Base-by-base conservation (phyloP, 495 filamentous ascomycete genomes). In the Hypoxylon fragiforme region DNA sequence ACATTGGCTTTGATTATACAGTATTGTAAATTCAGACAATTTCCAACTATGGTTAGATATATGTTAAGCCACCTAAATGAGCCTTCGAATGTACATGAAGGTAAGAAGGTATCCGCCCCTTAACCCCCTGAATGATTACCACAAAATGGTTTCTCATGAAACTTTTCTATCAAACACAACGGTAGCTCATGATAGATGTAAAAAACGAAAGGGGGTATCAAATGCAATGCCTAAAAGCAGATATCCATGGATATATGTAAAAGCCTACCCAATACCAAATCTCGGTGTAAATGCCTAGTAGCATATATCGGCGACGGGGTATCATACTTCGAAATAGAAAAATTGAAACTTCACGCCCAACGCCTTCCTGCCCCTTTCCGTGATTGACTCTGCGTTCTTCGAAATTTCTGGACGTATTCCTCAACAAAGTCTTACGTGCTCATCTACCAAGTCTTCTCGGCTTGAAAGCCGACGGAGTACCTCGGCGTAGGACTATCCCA, bases 391-490 rank as follows among this genome's bases (percentile, higher is more conserved):
- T n/a, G n/a, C n/a, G n/a, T n/a, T n/a, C n/a, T n/a, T n/a, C n/a
- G 13, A 12, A 3, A 41, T 15, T 14, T 4, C 4, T n/a, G n/a
- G n/a, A n/a, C n/a, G n/a, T n/a, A n/a, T n/a, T 37, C 14, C 13
- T 15, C 8, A 14, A n/a, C 13, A 16, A 5, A n/a, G n/a, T n/a
- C n/a, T n/a, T n/a, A n/a, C n/a, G n/a, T n/a, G n/a, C n/a, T n/a
- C n/a, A n/a, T n/a, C 52, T 13, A 63, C 50, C 49, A 63, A 2
- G 54, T 50, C 18, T 60, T 51, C 43, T 74, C 72, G 13, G 60
- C 67, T 46, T 73, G 69, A 41, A 80, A 77, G 1, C 77, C 78
- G 18, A 81, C 65, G 7, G 69, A 68, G 37, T 73, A 73, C 34
- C 63, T 57, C 9, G 52, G 63, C 13, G 30, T 51, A 20, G 22